Evolutionary conservation across 2,329 filamentous ascomycete species (phyloP), one percentile per base, ranked within the genome.

Genomic region (Paramyrothecium sp.): DNA sequence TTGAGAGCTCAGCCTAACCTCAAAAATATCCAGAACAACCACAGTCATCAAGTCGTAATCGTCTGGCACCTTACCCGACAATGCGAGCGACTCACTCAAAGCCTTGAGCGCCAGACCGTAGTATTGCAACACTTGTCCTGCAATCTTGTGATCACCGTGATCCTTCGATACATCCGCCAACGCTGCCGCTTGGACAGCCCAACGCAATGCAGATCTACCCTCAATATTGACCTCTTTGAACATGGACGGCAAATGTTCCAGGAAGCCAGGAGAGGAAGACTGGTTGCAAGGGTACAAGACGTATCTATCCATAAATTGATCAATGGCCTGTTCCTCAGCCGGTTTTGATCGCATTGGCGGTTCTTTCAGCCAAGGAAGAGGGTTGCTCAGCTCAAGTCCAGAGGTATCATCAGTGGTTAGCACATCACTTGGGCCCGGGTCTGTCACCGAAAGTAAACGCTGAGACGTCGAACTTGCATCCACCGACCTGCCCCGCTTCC

Each of bases 11-110:
- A 59, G 1, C 74, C 73, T n/a, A n/a, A 73, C 73, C 66, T 77
- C 74, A 47, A 77, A 77, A 2, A 76, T 67, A 51, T 77, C 75
- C 13, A 77, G 59, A 5, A 77, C 61, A 12, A 77, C 73, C 1
- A 73, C 66, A 2, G 74, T 69, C 74, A 77, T 75, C 17, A 77
- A 61, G 51, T 74, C 70, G 58, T 73, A 70, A 55, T 77, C 75
- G 58, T 75, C 73, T 3, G 72, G 72, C 1, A 61, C 58, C 57
- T 75, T 73, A 12, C n/a, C n/a, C n/a, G n/a, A 54, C 76, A 77
- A 34, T 58, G 71, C 23, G 21, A 75, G 60, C 1, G 73, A 72
- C 3, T 69, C 62, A 3, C 69, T 64, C 3, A 76, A 62, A 10
- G 72, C 69, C 3, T 58, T 57, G 2, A 77, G 62, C 16, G 75